Evolutionary conservation across 2,329 filamentous ascomycete genomes (phyloP).

Genomic region (Neofusicoccum sp.): DNA sequence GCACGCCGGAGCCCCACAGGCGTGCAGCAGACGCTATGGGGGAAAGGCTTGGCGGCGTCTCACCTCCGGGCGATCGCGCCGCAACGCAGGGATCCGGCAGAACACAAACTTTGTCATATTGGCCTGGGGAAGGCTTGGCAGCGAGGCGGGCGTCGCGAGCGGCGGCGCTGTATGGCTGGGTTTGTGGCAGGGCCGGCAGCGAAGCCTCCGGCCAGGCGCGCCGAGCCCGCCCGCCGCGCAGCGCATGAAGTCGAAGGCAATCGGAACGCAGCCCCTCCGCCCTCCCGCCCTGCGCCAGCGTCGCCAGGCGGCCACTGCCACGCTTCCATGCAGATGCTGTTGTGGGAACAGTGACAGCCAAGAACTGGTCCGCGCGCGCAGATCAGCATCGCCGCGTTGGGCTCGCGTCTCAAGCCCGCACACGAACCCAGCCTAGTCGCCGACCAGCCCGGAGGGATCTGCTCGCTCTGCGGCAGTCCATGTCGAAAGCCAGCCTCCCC

Average conservation of each 20-base stretch:
- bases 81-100: background rate
- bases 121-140: background rate
- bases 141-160: background rate
- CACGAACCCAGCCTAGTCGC: slow-evolving; percentile 8
- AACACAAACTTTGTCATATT: background rate
- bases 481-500: slow-evolving; percentile 8
- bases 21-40: background rate
- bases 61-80: slow-evolving; percentile 6
- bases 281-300: slow-evolving; percentile 8
- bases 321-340: slow-evolving; percentile 17
- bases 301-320: slow-evolving; percentile 12
- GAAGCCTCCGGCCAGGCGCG: background rate
- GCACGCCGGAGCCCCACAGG: slow-evolving; percentile 2
- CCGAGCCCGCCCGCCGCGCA: background rate
- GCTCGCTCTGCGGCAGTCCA: slow-evolving; percentile 11
- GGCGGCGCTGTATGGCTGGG: background rate
- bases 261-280: slow-evolving; percentile 4
- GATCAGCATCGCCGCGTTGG: background rate
- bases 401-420: slow-evolving; percentile 4
- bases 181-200: background rate
- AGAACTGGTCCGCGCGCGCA: background rate
- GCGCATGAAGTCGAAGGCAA: no score
- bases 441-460: background rate
- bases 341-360: slow-evolving; percentile 16
- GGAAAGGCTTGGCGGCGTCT: slow-evolving; percentile 10